Evolutionary conservation across 257 asterid species (phyloP).

Genomic region (Nicotiana undulata): DNA sequence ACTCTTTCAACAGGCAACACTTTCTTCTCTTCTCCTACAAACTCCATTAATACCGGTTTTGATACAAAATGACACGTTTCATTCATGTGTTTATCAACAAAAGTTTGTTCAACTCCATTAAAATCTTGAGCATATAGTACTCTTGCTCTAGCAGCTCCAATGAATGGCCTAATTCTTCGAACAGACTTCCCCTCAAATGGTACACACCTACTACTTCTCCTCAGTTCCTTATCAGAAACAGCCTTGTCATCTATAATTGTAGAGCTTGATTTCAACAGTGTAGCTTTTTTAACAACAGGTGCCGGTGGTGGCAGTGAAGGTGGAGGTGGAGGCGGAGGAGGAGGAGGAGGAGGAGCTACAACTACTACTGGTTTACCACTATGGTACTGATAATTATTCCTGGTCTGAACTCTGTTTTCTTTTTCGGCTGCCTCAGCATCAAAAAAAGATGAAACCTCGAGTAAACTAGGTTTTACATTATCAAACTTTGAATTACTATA

Average conservation of each 20-base stretch:
- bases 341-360: constrained; percentile 32
- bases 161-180: constrained; percentile 24
- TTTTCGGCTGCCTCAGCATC: constrained; percentile 60
- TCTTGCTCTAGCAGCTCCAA: not conserved
- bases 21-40: constrained; percentile 14
- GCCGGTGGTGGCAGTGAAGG: constrained; percentile 21
- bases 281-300: constrained; percentile 23
- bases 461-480: constrained; percentile 44
- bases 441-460: constrained; percentile 78
- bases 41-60: constrained; percentile 7
- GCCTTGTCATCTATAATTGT: not conserved
- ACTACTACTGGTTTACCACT: constrained; percentile 53
- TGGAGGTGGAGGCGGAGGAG: constrained; percentile 51
- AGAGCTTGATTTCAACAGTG: constrained; percentile 31
- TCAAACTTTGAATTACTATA: constrained; percentile 19
- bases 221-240: constrained; percentile 24
- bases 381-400: constrained; percentile 53
- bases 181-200: constrained; percentile 28
- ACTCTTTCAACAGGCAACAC: constrained; percentile 16
- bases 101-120: not conserved
- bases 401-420: constrained; percentile 42
- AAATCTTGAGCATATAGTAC: not conserved
- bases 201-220: constrained; percentile 41
- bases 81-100: constrained; percentile 1
- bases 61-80: not conserved